Base-by-base conservation (phyloP, 371 early-diverging fungal species). In the Mortierella sp. region DNA sequence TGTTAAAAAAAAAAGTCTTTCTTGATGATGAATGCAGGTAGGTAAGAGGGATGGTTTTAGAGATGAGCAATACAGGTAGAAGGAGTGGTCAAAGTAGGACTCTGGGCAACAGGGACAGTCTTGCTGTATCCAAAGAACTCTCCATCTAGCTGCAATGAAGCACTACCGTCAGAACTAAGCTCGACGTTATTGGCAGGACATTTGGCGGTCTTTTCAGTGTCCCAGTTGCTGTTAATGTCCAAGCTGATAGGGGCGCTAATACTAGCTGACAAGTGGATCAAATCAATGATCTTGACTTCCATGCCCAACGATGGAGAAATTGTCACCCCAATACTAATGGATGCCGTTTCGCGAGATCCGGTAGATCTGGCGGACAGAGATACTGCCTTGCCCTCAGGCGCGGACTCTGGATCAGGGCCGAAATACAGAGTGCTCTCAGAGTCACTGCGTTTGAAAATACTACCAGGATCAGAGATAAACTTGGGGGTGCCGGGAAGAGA, bases 111-210 rank as follows among this genome's bases (percentile, higher is more conserved):
- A 55, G 75, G 70, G 20, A 69, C 22, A 24, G 54, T 60, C 60
- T 59, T 58, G 54, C 43, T 52, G 68, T 69, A 75, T 39, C 75
- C 75, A 69, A 75, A 69, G 70, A 75, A 75, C 16, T 60, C 60
- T 37, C 59, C 60, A 32, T 47, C 16, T 10, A 75, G 18, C 65
- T 69, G 35, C 45, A 75, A 26, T 1, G 75, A 47, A 24, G 75
- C 75, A 18, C 35, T 8, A 18, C 75, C 75, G 22, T 75, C 75
- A 8, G 70, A 52, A 28, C 20, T 51, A 40, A 69, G 20, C 26
- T 64, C 75, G 4, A 75, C 62, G 24, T 64, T 26, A 57, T 75
- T 69, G 55, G 75, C 69, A 45, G 75, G 75, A 62, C 75, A 75
- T 18, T 37, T 24, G 0, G 22, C 9, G 8, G 70, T 75, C 35